Conservation (phyloP, 2,329 filamentous ascomycete genomes). For the Aspergillus alliaceus region DNA sequence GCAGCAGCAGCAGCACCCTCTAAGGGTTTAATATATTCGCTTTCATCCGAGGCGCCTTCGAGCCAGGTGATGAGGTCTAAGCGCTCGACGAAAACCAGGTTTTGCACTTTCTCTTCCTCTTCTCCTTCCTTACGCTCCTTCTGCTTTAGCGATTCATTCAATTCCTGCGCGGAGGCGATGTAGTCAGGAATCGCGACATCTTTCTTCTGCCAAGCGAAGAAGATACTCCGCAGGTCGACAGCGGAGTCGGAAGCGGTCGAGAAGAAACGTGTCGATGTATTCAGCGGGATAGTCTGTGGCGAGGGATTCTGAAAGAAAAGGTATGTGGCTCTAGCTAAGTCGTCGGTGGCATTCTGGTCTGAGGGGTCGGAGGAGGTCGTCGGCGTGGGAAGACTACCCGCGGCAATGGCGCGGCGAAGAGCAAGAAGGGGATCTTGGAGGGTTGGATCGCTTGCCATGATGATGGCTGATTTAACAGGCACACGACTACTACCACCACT, state of each 20-base stretch:
- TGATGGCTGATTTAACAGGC: conserved; percentile 2
- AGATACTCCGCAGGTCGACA: conserved; percentile 89
- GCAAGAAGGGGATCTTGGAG: conserved; percentile 75
- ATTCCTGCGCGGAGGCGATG: conserved; percentile 75
- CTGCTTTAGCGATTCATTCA: conserved; percentile 71
- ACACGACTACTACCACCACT: neutral
- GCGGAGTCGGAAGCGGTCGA: conserved; percentile 66
- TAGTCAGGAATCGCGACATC: conserved; percentile 89
- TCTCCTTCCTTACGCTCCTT: conserved; percentile 31
- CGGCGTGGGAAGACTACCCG: conserved; percentile 68
- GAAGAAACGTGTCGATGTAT: conserved; percentile 78
- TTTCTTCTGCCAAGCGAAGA: conserved; percentile 93
- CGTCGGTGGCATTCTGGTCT: conserved; percentile 59
- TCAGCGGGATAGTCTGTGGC: conserved; percentile 66
- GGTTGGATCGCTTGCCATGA: conserved; percentile 58
- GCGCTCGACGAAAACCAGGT: conserved; percentile 86
- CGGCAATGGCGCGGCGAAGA: conserved; percentile 78
- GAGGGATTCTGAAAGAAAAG: conserved; percentile 68
- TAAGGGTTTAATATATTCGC: conserved; percentile 86
- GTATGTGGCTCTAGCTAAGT: conserved; percentile 74
- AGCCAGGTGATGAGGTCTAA: conserved; percentile 92
- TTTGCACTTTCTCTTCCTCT: conserved; percentile 68
- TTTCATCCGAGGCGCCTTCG: conserved; percentile 83
- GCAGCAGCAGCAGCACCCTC: conserved; percentile 57
- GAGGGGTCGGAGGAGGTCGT: conserved; percentile 67